phyloP scores from a whole-genome alignment of 208 protist species.

The Leishmania lainsoni region DNA sequence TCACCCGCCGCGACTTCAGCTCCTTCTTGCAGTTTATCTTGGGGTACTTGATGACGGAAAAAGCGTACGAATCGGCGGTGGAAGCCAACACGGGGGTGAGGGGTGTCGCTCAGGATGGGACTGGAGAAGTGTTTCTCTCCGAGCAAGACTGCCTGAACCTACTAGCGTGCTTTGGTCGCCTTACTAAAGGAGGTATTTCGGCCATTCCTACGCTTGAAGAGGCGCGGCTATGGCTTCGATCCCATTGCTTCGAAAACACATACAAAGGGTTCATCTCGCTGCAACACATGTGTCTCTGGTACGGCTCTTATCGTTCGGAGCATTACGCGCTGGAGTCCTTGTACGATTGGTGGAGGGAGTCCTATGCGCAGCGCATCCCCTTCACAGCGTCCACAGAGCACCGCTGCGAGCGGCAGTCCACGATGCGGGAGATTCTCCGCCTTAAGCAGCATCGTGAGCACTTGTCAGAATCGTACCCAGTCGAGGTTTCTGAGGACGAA shows the following conservation, averaged over 20 bases:
- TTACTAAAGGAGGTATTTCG: constrained; percentile 16
- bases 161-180: constrained; percentile 24
- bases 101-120: background rate
- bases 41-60: constrained; percentile 30
- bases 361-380: constrained; percentile 22
- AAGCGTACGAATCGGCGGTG: constrained; percentile 24
- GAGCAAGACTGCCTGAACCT: constrained; percentile 23
- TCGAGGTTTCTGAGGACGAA: constrained; percentile 27
- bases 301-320: constrained; percentile 31
- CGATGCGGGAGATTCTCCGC: constrained; percentile 29
- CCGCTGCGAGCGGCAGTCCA: constrained; percentile 15
- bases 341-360: constrained; percentile 35
- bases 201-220: constrained; percentile 14
- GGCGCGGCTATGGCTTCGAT: constrained; percentile 25
- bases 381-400: constrained; percentile 28
- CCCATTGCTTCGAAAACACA: constrained; percentile 5
- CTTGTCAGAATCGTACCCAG: constrained; percentile 22
- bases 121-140: constrained; percentile 17
- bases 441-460: constrained; percentile 26
- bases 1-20: constrained; percentile 36
- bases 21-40: constrained; percentile 41
- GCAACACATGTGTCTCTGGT: constrained; percentile 33
- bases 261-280: constrained; percentile 32
- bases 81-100: background rate
- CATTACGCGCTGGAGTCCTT: constrained; percentile 31